Evolutionary conservation across 2,329 filamentous ascomycete species (phyloP).

Genomic region (Aspergillus proliferans): DNA sequence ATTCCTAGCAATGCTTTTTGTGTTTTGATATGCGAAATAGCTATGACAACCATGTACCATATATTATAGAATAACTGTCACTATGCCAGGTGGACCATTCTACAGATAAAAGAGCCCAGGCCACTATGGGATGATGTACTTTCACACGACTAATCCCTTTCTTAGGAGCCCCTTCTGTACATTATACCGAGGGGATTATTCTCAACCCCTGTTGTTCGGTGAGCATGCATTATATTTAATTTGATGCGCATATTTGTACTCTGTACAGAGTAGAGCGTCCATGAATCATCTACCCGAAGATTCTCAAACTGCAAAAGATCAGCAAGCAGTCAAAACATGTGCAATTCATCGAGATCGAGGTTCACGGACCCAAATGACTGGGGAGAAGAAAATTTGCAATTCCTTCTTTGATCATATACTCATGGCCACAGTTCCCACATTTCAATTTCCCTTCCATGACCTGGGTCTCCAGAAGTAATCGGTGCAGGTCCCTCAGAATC

Average conservation of each 20-base stretch:
- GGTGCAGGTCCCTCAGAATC: constrained; percentile 70
- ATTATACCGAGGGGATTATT: neutral
- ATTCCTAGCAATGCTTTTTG: constrained; percentile 1
- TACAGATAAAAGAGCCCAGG: no score
- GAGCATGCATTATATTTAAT: no score
- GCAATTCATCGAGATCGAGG: neutral
- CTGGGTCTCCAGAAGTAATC: constrained; percentile 79
- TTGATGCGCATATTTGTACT: no score
- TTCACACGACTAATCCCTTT: neutral
- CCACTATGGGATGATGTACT: no score
- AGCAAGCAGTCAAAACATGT: neutral
- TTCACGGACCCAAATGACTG: constrained; percentile 64
- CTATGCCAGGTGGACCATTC: neutral
- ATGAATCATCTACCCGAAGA: neutral
- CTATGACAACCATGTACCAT: constrained; percentile 19
- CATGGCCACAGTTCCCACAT: constrained; percentile 85
- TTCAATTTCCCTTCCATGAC: constrained; percentile 83
- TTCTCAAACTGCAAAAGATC: neutral
- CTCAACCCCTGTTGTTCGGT: neutral
- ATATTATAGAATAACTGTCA: constrained; percentile 6
- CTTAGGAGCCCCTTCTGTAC: neutral
- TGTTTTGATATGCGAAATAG: constrained; percentile 2
- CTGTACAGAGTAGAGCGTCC: no score
- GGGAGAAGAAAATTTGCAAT: constrained; percentile 95
- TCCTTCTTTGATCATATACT: constrained; percentile 90